Evolutionary conservation across 352 stramenopile genomes (phyloP).

Genomic region (Globisporangium iwayamae): DNA sequence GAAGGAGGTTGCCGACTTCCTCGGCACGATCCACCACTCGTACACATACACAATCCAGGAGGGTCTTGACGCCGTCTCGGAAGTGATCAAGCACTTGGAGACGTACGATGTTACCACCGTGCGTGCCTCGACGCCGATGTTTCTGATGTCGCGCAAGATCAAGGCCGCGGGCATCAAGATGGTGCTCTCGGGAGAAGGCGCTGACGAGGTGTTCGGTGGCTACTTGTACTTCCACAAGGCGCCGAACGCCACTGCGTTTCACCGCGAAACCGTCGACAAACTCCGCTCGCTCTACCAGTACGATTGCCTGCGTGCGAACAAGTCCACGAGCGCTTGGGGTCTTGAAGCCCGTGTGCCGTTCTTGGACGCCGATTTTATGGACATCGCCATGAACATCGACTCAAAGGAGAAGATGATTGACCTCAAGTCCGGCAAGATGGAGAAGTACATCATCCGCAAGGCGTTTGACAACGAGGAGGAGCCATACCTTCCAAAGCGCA

Average conservation of each 20-base stretch:
- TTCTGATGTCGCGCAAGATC: constrained; percentile 99
- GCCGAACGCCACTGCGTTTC: constrained; percentile 91
- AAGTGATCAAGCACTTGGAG: constrained; percentile 97
- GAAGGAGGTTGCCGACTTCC: constrained; percentile 95
- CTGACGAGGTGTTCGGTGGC: constrained; percentile 97
- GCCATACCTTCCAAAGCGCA: constrained; percentile 96
- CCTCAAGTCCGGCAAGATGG: constrained; percentile 89
- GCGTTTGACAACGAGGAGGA: constrained; percentile 97
- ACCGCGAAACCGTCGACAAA: constrained; percentile 94
- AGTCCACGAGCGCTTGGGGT: constrained; percentile 97
- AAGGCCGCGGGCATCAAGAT: constrained; percentile 99
- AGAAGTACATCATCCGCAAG: constrained; percentile 99
- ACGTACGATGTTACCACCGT: constrained; percentile 99
- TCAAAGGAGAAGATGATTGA: constrained; percentile 97
- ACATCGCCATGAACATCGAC: constrained; percentile 98
- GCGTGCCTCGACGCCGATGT: constrained; percentile 98
- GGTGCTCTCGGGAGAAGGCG: constrained; percentile 97
- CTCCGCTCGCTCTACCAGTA: constrained; percentile 96
- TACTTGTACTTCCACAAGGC: constrained; percentile 99
- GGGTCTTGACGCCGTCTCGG: constrained; percentile 95
- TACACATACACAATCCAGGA: constrained; percentile 99
- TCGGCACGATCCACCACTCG: constrained; percentile 98
- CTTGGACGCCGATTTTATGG: constrained; percentile 97
- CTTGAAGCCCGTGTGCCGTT: constrained; percentile 98
- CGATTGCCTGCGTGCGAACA: constrained; percentile 99